A percentile compares a stretch with the other conserved stretches of the same genome.
Evolutionary conservation across 2,329 filamentous ascomycete species (phyloP).

Genomic region (Xylariaceae sp.): DNA sequence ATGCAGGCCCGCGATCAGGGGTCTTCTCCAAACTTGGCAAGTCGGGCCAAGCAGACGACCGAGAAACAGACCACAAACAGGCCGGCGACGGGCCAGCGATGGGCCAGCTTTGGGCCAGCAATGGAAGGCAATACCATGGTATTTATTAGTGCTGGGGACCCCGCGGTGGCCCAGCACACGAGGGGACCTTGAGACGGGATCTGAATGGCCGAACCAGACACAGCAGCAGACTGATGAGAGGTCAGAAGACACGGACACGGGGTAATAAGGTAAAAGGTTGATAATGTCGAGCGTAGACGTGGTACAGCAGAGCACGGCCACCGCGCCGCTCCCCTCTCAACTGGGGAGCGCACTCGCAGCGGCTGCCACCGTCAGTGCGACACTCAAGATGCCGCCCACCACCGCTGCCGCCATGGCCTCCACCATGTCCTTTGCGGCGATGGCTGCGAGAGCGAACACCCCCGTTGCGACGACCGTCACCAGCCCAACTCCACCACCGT

Average conservation of each 20-base stretch:
- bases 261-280: slow-evolving; percentile 21
- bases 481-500: slow-evolving; percentile 7
- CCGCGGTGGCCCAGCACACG: slow-evolving; percentile 24
- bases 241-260: slow-evolving; percentile 32
- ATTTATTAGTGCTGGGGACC: slow-evolving; percentile 29
- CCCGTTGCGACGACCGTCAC: slow-evolving; percentile 7
- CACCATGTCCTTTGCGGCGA: slow-evolving; percentile 10
- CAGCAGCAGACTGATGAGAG: slow-evolving; percentile 14
- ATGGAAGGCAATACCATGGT: slow-evolving; percentile 4
- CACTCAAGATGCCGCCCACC: slow-evolving; percentile 9
- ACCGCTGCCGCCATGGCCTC: slow-evolving; percentile 12
- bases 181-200: slow-evolving; percentile 28
- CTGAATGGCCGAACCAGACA: slow-evolving; percentile 33
- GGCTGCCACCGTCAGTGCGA: slow-evolving; percentile 5
- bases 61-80: too few relatives aligned
- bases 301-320: slow-evolving; percentile 32
- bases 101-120: background rate
- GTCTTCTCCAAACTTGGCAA: slow-evolving; percentile 6
- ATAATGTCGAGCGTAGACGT: slow-evolving; percentile 33
- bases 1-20: slow-evolving; percentile 1
- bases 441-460: slow-evolving; percentile 8
- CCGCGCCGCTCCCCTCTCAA: slow-evolving; percentile 28
- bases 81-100: too few relatives aligned
- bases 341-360: slow-evolving; percentile 28
- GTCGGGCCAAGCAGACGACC: too few relatives aligned